Base-by-base conservation (phyloP, 305 asterid genomes). In the Stenogyne calaminthoides region DNA sequence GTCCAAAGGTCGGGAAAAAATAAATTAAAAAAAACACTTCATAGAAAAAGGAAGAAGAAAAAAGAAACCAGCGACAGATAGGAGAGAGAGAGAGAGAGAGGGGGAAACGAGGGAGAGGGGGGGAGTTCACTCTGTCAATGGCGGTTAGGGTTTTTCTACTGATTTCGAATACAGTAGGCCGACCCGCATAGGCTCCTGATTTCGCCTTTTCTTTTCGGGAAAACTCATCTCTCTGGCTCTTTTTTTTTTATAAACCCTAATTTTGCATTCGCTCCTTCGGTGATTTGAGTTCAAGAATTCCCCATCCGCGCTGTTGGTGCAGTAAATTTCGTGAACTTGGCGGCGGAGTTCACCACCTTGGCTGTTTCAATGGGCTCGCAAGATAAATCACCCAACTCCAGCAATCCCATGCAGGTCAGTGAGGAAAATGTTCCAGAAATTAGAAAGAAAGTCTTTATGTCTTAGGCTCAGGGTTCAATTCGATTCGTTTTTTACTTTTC, bases 331-430 rank as follows among this genome's bases (percentile, higher is more conserved):
- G 54, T 3, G 62, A 62, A 76, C 78, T 79, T 76, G 54, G 80
- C 37, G 37, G 11, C 73, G 64, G 39, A 68, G 76, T 54, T 58
- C 15, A 71, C 72, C 6, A 70, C 81, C 56, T 74, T 20, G 62
- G 49, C 7, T 15, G 67, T 74, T 73, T 66, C 78, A 78, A 88
- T 91, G 97, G 96, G 93, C 73, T 88, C 95, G 70, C 97, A 82
- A 78, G 97, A 91, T 71, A 88, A 88, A 82, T 80, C 88, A 49
- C 89, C 87, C 29, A 85, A 77, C 83, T 77, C 85, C 77, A 84
- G 49, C 83, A 84, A 82, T 80, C 74, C 87, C 86, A 85, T 88
- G 88, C 97, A 89, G 95, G 97, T 89, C 46, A 77, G 88, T 83
- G 40, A 39, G 20, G 67, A 39, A 54, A 22, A 4, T 12, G 22